A percentile compares a stretch with the other conserved stretches of the same genome.
Evolutionary conservation across 1,284 basidiomycete species (phyloP).

Genomic region (Cutaneotrichosporon spelunceum): DNA sequence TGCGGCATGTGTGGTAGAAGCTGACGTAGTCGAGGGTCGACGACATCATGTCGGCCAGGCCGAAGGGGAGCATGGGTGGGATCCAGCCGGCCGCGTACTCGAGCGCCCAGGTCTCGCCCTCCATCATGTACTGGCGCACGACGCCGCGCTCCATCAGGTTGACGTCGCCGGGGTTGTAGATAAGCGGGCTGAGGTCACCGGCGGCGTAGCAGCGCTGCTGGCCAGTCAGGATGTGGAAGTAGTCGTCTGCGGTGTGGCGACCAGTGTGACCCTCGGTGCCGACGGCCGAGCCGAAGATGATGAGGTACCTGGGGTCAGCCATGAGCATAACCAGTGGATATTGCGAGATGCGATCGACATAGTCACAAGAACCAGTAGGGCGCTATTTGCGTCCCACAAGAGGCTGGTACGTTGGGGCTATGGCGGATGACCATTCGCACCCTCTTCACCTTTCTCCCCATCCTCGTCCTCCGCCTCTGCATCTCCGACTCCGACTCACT

Average conservation of each 20-base stretch:
- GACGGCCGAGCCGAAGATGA: conserved; percentile 90
- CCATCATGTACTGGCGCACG: conserved; percentile 97
- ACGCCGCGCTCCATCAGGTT: conserved; percentile 77
- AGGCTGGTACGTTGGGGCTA: too few relatives aligned
- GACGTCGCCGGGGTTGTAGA: conserved; percentile 74
- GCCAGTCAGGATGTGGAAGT: conserved; percentile 91
- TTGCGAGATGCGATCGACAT: too few relatives aligned
- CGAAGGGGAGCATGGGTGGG: conserved; percentile 87
- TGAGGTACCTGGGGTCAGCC: conserved; percentile 52
- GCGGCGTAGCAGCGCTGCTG: conserved; percentile 88
- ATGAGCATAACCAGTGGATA: background rate
- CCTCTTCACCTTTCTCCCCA: background rate
- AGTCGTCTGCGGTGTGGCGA: conserved; percentile 85
- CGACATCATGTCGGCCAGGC: conserved; percentile 76
- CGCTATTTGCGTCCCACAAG: too few relatives aligned
- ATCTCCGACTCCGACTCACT: conserved; percentile 61
- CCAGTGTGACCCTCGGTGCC: conserved; percentile 97
- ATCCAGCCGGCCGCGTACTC: conserved; percentile 95
- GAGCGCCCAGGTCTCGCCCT: conserved; percentile 87
- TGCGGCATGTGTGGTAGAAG: conserved; percentile 70
- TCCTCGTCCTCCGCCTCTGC: too few relatives aligned
- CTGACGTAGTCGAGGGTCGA: conserved; percentile 87
- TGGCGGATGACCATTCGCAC: too few relatives aligned
- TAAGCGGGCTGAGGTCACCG: conserved; percentile 27
- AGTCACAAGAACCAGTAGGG: too few relatives aligned